These are phyloP conservation scores for Withania somnifera DNA, from an alignment of 305 asterid genomes.

Conservation along the genomic window DNA sequence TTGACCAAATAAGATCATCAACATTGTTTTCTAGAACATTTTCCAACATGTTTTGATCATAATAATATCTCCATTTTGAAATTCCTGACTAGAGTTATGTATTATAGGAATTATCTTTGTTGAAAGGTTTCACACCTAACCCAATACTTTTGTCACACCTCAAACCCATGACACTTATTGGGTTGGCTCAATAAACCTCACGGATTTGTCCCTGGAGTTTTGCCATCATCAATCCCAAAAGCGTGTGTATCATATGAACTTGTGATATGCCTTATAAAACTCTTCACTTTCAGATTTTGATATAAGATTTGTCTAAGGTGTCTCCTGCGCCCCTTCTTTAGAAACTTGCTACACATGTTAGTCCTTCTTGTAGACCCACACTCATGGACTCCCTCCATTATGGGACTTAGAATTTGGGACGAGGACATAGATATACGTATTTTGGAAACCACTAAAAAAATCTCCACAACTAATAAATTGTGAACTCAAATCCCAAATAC, in stretches of 20 bases:
- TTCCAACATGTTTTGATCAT: no score
- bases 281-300: no score
- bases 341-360: background rate
- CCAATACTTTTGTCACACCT: background rate
- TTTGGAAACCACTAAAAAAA: background rate
- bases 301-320: no score
- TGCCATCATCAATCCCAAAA: no score
- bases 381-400: no score
- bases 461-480: background rate
- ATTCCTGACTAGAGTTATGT: background rate
- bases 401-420: background rate
- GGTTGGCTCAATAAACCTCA: background rate
- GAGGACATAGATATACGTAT: no score
- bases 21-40: no score
- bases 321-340: background rate
- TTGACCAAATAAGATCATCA: no score
- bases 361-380: background rate
- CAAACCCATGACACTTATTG: background rate
- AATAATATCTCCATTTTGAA: no score
- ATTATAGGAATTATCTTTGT: background rate
- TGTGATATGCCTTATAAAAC: no score
- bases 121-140: background rate
- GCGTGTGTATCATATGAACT: no score
- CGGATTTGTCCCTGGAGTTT: no score
- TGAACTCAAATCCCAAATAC: background rate